These are phyloP conservation scores for Chrysosporium keratinophilum DNA, from an alignment of 2,329 filamentous ascomycete genomes.

Conservation along the genomic window DNA sequence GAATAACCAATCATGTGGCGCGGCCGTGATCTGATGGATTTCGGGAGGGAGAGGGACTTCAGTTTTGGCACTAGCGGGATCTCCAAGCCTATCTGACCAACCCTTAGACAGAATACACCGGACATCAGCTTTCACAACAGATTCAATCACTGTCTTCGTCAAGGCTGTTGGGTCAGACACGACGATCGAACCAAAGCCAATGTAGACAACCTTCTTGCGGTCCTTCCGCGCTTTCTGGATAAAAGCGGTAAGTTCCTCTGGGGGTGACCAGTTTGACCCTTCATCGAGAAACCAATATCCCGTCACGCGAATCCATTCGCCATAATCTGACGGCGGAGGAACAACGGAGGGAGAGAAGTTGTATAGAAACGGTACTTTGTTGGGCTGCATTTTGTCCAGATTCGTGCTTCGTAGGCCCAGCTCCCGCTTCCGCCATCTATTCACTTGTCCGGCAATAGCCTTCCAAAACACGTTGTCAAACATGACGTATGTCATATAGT, in stretches of 20 bases:
- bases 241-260: slow-evolving; percentile 64
- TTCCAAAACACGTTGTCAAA: slow-evolving; percentile 98
- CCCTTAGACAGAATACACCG: slow-evolving; percentile 92
- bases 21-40: slow-evolving; percentile 79
- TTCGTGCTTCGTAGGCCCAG: slow-evolving; percentile 70
- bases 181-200: slow-evolving; percentile 93
- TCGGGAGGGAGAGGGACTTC: slow-evolving; percentile 65
- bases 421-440: slow-evolving; percentile 76
- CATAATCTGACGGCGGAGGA: slow-evolving; percentile 87
- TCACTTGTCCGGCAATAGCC: slow-evolving; percentile 80
- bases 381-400: slow-evolving; percentile 83
- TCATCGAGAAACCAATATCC: slow-evolving; percentile 98
- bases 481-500: slow-evolving; percentile 88
- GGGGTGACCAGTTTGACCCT: slow-evolving; percentile 57
- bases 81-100: slow-evolving; percentile 77
- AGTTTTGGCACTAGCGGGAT: slow-evolving; percentile 47
- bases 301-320: slow-evolving; percentile 93
- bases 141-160: slow-evolving; percentile 86
- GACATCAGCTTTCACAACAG: slow-evolving; percentile 81
- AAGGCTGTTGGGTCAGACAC: slow-evolving; percentile 80
- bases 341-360: slow-evolving; percentile 94
- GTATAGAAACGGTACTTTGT: slow-evolving; percentile 97
- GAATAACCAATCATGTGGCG: slow-evolving; percentile 96
- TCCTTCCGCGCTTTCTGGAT: slow-evolving; percentile 74
- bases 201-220: slow-evolving; percentile 85